phyloP scores from a whole-genome alignment of 768 basidiomycete genomes.

The Hypsizygus marmoreus region DNA sequence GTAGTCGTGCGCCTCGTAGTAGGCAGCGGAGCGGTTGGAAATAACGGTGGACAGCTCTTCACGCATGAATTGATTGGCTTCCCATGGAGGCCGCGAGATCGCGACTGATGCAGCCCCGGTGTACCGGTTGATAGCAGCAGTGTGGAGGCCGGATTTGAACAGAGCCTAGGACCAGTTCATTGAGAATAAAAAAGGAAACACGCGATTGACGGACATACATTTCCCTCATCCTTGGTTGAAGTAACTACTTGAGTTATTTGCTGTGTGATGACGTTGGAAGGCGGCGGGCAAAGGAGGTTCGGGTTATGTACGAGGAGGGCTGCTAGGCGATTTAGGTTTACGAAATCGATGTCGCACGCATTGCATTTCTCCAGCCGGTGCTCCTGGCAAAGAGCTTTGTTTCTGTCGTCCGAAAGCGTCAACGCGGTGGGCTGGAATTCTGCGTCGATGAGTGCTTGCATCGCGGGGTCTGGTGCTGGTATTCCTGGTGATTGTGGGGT shows the following conservation, averaged over 20 bases:
- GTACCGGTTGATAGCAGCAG: slow-evolving; percentile 77
- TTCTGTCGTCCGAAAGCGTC: slow-evolving; percentile 53
- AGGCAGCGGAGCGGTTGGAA: slow-evolving; percentile 91
- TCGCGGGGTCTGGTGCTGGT: slow-evolving; percentile 64
- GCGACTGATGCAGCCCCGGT: slow-evolving; percentile 77
- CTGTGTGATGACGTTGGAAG: slow-evolving; percentile 72
- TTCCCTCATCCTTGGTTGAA: slow-evolving; percentile 90
- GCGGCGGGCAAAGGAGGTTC: slow-evolving; percentile 76
- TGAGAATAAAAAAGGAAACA: neutral
- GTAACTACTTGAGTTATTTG: slow-evolving; percentile 76
- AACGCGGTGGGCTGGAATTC: slow-evolving; percentile 64
- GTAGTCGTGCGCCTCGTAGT: slow-evolving; percentile 73
- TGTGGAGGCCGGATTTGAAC: slow-evolving; percentile 75
- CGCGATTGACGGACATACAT: slow-evolving; percentile 64
- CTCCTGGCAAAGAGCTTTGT: slow-evolving; percentile 58
- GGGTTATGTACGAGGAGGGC: slow-evolving; percentile 70
- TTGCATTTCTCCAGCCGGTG: slow-evolving; percentile 78
- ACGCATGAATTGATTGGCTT: slow-evolving; percentile 75
- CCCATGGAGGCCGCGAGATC: slow-evolving; percentile 85
- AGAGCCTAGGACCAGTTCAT: slow-evolving; percentile 55
- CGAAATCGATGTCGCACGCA: slow-evolving; percentile 74
- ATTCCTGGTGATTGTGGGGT: slow-evolving; percentile 44
- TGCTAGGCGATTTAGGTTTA: slow-evolving; percentile 73
- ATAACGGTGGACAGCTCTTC: slow-evolving; percentile 91
- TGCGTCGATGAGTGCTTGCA: slow-evolving; percentile 78